Evolutionary conservation across 495 filamentous ascomycete species (phyloP).

Genomic region (Clohesyomyces aquaticus): DNA sequence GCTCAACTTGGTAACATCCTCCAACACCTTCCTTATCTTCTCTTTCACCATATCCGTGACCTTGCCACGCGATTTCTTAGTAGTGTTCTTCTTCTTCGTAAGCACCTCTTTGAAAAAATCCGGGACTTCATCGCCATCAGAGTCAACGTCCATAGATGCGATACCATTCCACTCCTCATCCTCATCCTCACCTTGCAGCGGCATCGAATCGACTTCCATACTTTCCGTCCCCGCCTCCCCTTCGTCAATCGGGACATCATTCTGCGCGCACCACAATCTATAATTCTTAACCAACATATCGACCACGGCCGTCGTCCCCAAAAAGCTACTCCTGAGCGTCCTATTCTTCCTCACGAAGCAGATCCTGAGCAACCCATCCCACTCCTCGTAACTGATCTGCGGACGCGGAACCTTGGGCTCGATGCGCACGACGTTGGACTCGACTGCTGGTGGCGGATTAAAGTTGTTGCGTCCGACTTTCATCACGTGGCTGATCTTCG

Average conservation of each 20-base stretch:
- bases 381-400: slow-evolving; percentile 88
- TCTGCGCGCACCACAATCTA: slow-evolving; percentile 82
- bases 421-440: slow-evolving; percentile 78
- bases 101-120: slow-evolving; percentile 76
- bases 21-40: slow-evolving; percentile 81
- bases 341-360: slow-evolving; percentile 79
- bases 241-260: slow-evolving; percentile 78
- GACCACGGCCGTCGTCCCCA: slow-evolving; percentile 77
- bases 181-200: slow-evolving; percentile 59
- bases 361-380: slow-evolving; percentile 86
- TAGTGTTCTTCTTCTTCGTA: slow-evolving; percentile 54
- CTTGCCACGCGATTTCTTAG: slow-evolving; percentile 68
- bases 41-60: slow-evolving; percentile 76
- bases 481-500: slow-evolving; percentile 82
- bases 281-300: slow-evolving; percentile 84
- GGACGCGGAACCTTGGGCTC: slow-evolving; percentile 81
- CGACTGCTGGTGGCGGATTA: slow-evolving; percentile 88
- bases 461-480: slow-evolving; percentile 95
- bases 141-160: slow-evolving; percentile 62
- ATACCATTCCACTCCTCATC: slow-evolving; percentile 56
- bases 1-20: slow-evolving; percentile 72
- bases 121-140: slow-evolving; percentile 63
- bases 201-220: slow-evolving; percentile 54
- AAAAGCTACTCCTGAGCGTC: slow-evolving; percentile 75
- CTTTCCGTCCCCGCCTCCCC: slow-evolving; percentile 31